Percentiles rank a stretch among this genome's conserved stretches.
phyloP scores from a whole-genome alignment of 345 rosid species.

The Salix brachista region DNA sequence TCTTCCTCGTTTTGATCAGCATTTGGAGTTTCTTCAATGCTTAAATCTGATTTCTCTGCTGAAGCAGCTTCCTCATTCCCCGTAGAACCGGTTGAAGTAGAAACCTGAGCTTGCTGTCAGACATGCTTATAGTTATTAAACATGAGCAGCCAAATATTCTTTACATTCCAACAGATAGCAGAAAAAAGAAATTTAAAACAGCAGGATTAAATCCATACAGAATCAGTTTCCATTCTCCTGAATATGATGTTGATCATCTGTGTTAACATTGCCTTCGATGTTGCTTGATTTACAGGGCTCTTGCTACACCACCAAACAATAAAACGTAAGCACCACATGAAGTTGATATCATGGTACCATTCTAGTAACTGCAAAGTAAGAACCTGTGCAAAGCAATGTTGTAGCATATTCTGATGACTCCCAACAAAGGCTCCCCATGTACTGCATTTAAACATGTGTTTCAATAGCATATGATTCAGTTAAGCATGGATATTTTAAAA shows the following conservation, averaged over 20 bases:
- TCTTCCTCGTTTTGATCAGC: conserved; percentile 59
- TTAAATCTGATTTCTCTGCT: conserved; percentile 40
- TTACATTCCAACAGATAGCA: background rate
- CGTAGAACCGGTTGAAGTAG: conserved; percentile 46
- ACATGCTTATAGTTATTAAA: conserved; percentile 17
- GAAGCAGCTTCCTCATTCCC: conserved; percentile 47
- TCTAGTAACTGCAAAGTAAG: background rate
- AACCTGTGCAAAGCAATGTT: conserved; percentile 97
- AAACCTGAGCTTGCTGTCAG: conserved; percentile 51
- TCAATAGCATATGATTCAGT: background rate
- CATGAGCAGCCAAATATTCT: conserved; percentile 13
- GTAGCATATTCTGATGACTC: conserved; percentile 94
- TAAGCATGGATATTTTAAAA: no score
- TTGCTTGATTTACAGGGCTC: conserved; percentile 96
- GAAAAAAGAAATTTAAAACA: conserved; percentile 4
- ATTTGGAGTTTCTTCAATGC: conserved; percentile 46
- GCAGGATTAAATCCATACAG: conserved; percentile 43
- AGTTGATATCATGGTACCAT: conserved; percentile 7
- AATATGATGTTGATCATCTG: conserved; percentile 94
- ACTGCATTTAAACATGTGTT: conserved; percentile 42
- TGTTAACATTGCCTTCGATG: conserved; percentile 98
- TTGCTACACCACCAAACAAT: conserved; percentile 61
- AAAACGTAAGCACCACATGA: conserved; percentile 25
- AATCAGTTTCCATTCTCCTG: conserved; percentile 94
- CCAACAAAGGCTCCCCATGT: conserved; percentile 93